A percentile compares a stretch with the other conserved stretches of the same genome.
Evolutionary conservation across 169 alveolate species (phyloP).

Genomic region (Pseudocohnilembus persalinus): DNA sequence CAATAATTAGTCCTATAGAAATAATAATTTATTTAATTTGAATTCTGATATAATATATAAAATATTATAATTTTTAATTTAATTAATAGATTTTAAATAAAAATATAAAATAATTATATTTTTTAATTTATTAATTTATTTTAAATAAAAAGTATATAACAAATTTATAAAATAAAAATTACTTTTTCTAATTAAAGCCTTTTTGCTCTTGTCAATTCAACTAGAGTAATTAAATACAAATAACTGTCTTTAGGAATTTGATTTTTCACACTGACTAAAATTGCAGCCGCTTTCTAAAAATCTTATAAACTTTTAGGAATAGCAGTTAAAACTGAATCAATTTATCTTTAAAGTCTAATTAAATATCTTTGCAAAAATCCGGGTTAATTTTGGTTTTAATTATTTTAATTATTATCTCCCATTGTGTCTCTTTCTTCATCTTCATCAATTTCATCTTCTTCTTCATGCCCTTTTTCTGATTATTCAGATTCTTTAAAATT

Average conservation of each 20-base stretch:
- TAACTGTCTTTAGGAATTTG: slow-evolving; percentile 60
- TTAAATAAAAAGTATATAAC: no score
- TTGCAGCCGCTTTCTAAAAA: slow-evolving; percentile 74
- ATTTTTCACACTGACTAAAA: slow-evolving; percentile 66
- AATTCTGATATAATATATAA: no score
- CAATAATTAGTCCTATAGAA: not conserved
- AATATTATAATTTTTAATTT: no score
- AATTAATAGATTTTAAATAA: no score
- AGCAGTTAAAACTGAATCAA: slow-evolving; percentile 56
- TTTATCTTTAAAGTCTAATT: slow-evolving; percentile 62
- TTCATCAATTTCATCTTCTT: slow-evolving; percentile 43
- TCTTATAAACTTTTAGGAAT: slow-evolving; percentile 63
- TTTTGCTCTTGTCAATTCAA: slow-evolving; percentile 74
- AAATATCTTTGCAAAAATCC: slow-evolving; percentile 64
- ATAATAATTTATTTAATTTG: no score
- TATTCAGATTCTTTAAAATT: no score
- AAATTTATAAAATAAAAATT: no score
- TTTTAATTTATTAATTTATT: no score
- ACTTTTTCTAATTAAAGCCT: slow-evolving; percentile 52
- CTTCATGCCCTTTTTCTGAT: slow-evolving; percentile 38
- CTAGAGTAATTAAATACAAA: slow-evolving; percentile 50
- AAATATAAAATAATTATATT: no score
- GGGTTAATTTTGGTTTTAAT: slow-evolving; percentile 54
- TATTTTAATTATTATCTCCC: slow-evolving; percentile 41
- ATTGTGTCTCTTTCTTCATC: slow-evolving; percentile 51